A percentile compares a stretch with the other conserved stretches of the same genome.
Conservation (phyloP, 1,284 basidiomycete species). For the Mixia osmundae region DNA sequence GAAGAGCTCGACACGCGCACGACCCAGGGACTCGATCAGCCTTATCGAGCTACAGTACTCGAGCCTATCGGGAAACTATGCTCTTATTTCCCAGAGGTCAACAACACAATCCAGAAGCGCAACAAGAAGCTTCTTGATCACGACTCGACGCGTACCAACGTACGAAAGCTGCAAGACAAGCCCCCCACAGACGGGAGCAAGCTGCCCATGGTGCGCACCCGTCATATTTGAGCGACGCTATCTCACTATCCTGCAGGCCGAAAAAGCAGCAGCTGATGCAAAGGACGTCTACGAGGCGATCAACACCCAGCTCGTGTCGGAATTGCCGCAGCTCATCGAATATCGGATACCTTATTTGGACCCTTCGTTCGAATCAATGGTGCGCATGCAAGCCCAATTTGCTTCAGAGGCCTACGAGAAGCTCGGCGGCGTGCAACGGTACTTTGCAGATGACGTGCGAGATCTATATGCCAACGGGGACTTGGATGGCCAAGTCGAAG, state of each 20-base stretch:
- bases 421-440: slow-evolving; percentile 85
- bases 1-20: slow-evolving; percentile 79
- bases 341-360: slow-evolving; percentile 93
- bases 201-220: no score
- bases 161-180: slow-evolving; percentile 77
- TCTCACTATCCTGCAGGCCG: no score
- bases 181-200: slow-evolving; percentile 81
- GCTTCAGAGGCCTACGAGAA: slow-evolving; percentile 94
- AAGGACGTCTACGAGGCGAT: slow-evolving; percentile 56
- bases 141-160: slow-evolving; percentile 67
- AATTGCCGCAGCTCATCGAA: slow-evolving; percentile 79
- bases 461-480: slow-evolving; percentile 95
- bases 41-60: slow-evolving; percentile 64
- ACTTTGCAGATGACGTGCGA: slow-evolving; percentile 68
- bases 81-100: slow-evolving; percentile 79
- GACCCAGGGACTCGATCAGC: slow-evolving; percentile 43
- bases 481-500: slow-evolving; percentile 82
- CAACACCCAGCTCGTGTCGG: slow-evolving; percentile 72
- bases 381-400: slow-evolving; percentile 87
- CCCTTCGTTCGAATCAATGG: slow-evolving; percentile 30
- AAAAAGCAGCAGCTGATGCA: slow-evolving; percentile 9
- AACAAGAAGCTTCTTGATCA: slow-evolving; percentile 97
- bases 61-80: slow-evolving; percentile 93
- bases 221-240: not conserved
- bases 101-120: slow-evolving; percentile 79